These are phyloP conservation scores for Pseudevernia furfuracea DNA, from an alignment of 495 filamentous ascomycete species.

Conservation along the genomic window DNA sequence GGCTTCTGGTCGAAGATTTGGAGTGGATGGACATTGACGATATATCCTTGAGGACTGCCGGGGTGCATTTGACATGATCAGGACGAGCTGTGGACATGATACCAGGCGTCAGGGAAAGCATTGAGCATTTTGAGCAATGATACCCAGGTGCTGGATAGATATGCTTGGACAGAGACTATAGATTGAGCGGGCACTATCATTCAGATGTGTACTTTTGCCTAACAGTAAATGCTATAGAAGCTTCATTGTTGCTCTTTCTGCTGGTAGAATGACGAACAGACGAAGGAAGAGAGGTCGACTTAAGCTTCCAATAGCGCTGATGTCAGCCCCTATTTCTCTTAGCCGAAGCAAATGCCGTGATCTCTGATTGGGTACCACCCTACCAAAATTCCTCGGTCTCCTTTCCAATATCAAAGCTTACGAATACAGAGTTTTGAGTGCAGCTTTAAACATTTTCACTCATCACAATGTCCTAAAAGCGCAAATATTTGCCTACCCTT, in stretches of 20 bases:
- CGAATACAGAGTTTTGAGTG: not conserved
- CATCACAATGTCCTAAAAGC: not conserved
- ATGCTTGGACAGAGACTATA: not conserved
- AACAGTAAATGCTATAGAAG: not conserved
- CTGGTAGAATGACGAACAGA: not conserved
- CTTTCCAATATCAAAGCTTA: not conserved
- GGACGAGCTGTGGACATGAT: not conserved
- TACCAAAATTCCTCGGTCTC: not conserved
- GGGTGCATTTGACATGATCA: not conserved
- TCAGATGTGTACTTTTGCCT: not conserved
- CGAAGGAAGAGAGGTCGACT: not conserved
- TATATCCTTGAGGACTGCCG: not conserved
- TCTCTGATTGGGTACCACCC: not conserved
- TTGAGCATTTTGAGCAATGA: not conserved
- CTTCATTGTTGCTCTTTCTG: not conserved
- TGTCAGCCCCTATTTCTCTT: not conserved
- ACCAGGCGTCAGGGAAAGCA: not conserved
- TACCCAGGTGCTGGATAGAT: not conserved
- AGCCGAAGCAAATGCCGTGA: not conserved
- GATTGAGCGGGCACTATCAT: not conserved
- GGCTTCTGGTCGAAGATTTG: not conserved
- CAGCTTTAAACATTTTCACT: not conserved
- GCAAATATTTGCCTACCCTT: not conserved
- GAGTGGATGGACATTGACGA: slow-evolving; percentile 3
- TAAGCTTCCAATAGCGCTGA: not conserved